Conservation (phyloP, 2,329 filamentous ascomycete genomes). For the Metarhizium rileyi region DNA sequence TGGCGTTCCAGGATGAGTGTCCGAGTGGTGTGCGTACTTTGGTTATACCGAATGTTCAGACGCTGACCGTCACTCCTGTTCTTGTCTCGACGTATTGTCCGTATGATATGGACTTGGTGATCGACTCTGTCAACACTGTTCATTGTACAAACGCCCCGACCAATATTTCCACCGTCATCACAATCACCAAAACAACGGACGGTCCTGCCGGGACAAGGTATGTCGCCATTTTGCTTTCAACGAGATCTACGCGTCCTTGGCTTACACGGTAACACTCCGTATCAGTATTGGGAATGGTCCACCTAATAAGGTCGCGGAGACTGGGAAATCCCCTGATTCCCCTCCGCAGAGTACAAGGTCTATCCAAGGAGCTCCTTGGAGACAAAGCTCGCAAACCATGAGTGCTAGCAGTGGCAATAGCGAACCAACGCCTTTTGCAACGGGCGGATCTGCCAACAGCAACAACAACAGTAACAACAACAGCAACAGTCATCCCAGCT, state of each 20-base stretch:
- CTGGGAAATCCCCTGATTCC: neutral
- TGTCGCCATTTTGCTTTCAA: neutral
- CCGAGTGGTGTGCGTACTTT: neutral
- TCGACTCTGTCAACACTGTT: constrained; percentile 3
- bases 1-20: neutral
- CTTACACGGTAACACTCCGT: neutral
- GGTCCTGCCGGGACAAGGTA: neutral
- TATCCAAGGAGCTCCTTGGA: neutral
- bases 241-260: neutral
- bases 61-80: constrained; percentile 3
- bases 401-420: neutral
- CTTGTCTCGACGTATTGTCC: neutral
- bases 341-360: neutral
- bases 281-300: neutral
- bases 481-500: neutral
- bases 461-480: neutral
- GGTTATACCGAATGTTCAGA: constrained; percentile 1
- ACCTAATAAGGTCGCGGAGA: too few relatives aligned
- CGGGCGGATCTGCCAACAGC: neutral
- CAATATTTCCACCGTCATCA: neutral
- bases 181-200: constrained; percentile 3
- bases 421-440: neutral
- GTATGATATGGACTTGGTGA: neutral
- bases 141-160: neutral
- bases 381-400: neutral